Evolutionary conservation across 2,329 filamentous ascomycete species (phyloP).

Genomic region (Colletotrichum sp.): DNA sequence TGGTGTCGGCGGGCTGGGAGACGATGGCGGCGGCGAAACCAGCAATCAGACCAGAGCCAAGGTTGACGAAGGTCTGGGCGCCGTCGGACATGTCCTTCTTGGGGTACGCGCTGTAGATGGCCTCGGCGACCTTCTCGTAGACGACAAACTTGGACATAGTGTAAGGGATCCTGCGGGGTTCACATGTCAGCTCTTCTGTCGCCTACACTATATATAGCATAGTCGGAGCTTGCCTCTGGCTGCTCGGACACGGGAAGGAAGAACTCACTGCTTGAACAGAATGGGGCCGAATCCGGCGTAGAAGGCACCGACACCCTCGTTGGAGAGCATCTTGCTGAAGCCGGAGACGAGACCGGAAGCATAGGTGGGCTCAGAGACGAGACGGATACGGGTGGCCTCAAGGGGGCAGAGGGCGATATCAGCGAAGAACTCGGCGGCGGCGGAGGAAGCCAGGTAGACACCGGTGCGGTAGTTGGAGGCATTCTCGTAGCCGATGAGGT

Average conservation of each 20-base stretch:
- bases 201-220: background rate
- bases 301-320: slow-evolving; percentile 84
- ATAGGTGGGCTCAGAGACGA: slow-evolving; percentile 87
- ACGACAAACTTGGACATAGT: slow-evolving; percentile 97
- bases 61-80: slow-evolving; percentile 81
- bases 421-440: slow-evolving; percentile 71
- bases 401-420: slow-evolving; percentile 89
- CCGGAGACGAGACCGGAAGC: slow-evolving; percentile 80
- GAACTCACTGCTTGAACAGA: slow-evolving; percentile 76
- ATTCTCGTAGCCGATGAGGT: slow-evolving; percentile 77
- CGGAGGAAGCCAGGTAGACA: slow-evolving; percentile 78
- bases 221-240: background rate
- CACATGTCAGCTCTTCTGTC: background rate
- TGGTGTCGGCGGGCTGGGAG: slow-evolving; percentile 91
- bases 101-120: slow-evolving; percentile 71
- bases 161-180: slow-evolving; percentile 74
- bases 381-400: slow-evolving; percentile 91
- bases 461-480: slow-evolving; percentile 80
- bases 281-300: slow-evolving; percentile 92
- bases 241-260: background rate
- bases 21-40: slow-evolving; percentile 87
- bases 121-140: slow-evolving; percentile 86
- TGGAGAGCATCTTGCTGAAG: slow-evolving; percentile 83
- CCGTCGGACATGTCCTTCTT: slow-evolving; percentile 72
- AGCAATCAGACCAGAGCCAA: slow-evolving; percentile 59